phyloP scores from a whole-genome alignment of 495 filamentous ascomycete species.

The Talaromyces adpressus region DNA sequence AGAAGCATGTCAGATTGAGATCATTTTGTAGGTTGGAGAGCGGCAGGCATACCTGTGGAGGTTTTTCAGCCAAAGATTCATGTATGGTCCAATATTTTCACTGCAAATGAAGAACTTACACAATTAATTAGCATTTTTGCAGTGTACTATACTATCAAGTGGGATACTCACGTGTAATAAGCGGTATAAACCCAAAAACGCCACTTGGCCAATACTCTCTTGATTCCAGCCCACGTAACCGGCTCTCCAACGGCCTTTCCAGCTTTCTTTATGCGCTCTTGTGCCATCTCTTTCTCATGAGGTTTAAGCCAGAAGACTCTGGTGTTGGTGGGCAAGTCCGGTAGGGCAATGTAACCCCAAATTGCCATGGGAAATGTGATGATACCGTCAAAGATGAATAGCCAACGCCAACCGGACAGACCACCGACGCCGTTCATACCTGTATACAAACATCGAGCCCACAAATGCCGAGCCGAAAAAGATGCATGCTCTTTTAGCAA shows the following conservation, averaged over 20 bases:
- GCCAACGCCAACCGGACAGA: constrained; percentile 56
- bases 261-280: background rate
- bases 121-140: background rate
- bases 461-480: constrained; percentile 5
- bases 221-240: background rate
- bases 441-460: constrained; percentile 4
- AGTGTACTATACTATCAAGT: background rate
- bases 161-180: constrained; percentile 1
- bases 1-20: background rate
- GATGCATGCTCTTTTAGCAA: constrained; percentile 1
- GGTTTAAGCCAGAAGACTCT: constrained; percentile 40
- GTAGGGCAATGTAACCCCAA: constrained; percentile 52
- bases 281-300: background rate
- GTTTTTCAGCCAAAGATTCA: constrained; percentile 4
- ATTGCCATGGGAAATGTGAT: constrained; percentile 26
- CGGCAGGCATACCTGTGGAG: background rate
- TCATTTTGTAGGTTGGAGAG: background rate
- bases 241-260: background rate
- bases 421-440: constrained; percentile 44
- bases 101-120: constrained; percentile 4
- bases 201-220: background rate
- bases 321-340: constrained; percentile 69
- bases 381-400: constrained; percentile 55
- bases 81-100: constrained; percentile 6
- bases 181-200: constrained; percentile 4